Evolutionary conservation across 495 filamentous ascomycete species (phyloP).

Genomic region (Neurospora hispaniola): DNA sequence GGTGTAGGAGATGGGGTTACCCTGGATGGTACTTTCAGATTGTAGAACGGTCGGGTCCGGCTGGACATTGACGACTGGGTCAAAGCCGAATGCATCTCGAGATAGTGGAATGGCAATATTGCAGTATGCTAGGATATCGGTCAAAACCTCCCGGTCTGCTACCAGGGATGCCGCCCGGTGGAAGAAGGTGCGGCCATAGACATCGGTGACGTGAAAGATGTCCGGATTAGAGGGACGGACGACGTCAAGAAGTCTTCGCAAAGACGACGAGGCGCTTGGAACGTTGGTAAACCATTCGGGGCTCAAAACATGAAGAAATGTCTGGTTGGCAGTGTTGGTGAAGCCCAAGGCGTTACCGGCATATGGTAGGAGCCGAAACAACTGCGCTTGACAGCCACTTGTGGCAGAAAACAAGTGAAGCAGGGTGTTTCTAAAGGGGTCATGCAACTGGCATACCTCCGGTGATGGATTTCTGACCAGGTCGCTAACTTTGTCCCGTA

Average conservation of each 20-base stretch:
- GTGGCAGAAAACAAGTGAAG: slow-evolving; percentile 32
- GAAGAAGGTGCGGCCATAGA: slow-evolving; percentile 36
- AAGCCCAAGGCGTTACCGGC: slow-evolving; percentile 6
- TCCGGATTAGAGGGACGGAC: slow-evolving; percentile 14
- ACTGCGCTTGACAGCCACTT: slow-evolving; percentile 16
- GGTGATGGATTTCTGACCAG: slow-evolving; percentile 14
- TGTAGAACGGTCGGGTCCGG: slow-evolving; percentile 8
- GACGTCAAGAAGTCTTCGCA: slow-evolving; percentile 20
- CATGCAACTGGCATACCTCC: slow-evolving; percentile 11
- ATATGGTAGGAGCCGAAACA: slow-evolving; percentile 18
- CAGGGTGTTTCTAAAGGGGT: slow-evolving; percentile 34
- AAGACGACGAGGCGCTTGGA: slow-evolving; percentile 1
- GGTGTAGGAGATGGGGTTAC: not conserved
- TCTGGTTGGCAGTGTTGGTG: slow-evolving; percentile 34
- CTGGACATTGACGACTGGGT: slow-evolving; percentile 2
- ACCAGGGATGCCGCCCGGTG: slow-evolving; percentile 25
- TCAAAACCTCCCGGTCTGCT: slow-evolving; percentile 5
- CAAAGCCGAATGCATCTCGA: slow-evolving; percentile 31
- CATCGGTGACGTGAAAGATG: slow-evolving; percentile 28
- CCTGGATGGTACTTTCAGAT: not conserved
- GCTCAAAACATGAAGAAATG: slow-evolving; percentile 37
- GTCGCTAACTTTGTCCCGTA: slow-evolving; percentile 7
- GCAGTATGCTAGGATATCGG: slow-evolving; percentile 7
- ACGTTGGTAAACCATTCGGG: slow-evolving; percentile 25
- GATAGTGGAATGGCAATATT: slow-evolving; percentile 1